Conservation (phyloP, 441 rosid genomes). For the Populus hybrid region DNA sequence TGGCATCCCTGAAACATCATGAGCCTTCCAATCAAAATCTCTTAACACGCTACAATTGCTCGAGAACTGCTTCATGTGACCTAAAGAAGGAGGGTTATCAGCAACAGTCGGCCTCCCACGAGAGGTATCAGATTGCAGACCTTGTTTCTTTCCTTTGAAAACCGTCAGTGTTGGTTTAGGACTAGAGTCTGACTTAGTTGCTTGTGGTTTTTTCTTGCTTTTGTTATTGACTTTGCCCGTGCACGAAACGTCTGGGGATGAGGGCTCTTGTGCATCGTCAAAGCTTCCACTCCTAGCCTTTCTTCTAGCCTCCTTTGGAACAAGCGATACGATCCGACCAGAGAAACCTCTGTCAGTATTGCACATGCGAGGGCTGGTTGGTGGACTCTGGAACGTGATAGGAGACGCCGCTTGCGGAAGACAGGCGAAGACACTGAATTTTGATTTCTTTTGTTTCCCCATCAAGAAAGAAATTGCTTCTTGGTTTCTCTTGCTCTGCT, state of each 20-base stretch:
- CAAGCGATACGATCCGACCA: slow-evolving; percentile 19
- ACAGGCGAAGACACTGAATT: neutral
- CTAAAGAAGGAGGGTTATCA: slow-evolving; percentile 15
- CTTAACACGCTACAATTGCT: slow-evolving; percentile 30
- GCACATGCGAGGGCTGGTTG: slow-evolving; percentile 29
- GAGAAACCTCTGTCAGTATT: slow-evolving; percentile 4
- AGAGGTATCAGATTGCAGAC: neutral
- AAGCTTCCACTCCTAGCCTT: slow-evolving; percentile 33
- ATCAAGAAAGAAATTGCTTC: neutral
- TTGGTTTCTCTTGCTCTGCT: neutral
- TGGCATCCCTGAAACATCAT: slow-evolving; percentile 8
- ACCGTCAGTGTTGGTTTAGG: slow-evolving; percentile 1
- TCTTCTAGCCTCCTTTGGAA: slow-evolving; percentile 35
- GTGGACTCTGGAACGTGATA: slow-evolving; percentile 34
- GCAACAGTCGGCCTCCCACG: neutral
- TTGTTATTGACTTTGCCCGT: slow-evolving; percentile 34
- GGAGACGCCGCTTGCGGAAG: slow-evolving; percentile 20
- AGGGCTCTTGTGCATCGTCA: slow-evolving; percentile 34
- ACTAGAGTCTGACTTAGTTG: neutral
- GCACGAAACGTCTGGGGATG: slow-evolving; percentile 48
- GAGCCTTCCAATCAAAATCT: slow-evolving; percentile 30
- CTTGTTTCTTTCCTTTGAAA: slow-evolving; percentile 16
- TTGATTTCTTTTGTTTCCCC: neutral
- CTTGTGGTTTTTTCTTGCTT: slow-evolving; percentile 14
- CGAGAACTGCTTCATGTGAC: slow-evolving; percentile 26